Conservation (phyloP, 1,139 yeast genomes). For the Scheffersomyces cryptocercus region DNA sequence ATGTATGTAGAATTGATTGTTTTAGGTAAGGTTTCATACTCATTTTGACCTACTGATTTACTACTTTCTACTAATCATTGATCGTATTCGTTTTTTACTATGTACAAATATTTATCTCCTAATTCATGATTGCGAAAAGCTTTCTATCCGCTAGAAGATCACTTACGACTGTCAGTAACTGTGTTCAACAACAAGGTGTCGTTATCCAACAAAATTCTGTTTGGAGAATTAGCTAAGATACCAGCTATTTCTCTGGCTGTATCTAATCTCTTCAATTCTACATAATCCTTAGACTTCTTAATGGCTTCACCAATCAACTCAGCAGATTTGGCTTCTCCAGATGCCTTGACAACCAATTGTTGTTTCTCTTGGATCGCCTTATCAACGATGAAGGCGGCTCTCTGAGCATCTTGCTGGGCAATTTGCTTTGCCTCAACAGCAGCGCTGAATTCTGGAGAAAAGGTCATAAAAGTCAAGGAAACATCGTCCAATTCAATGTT, state of each 20-base stretch:
- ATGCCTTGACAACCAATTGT: constrained; percentile 92
- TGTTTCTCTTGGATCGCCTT: constrained; percentile 97
- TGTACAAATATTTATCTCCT: no score
- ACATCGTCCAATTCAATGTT: constrained; percentile 91
- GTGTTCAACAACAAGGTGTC: constrained; percentile 91
- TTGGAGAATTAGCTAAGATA: constrained; percentile 83
- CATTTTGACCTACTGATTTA: no score
- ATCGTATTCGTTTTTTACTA: no score
- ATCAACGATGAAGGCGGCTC: constrained; percentile 96
- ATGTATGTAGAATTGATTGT: no score
- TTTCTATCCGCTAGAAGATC: constrained; percentile 3
- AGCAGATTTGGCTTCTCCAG: constrained; percentile 98
- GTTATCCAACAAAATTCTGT: constrained; percentile 86
- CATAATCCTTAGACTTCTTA: constrained; percentile 92
- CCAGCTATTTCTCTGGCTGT: constrained; percentile 95
- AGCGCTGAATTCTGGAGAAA: constrained; percentile 94
- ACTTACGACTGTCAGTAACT: constrained; percentile 62
- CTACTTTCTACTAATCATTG: no score
- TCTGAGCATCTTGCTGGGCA: constrained; percentile 99
- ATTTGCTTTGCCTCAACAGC: constrained; percentile 99
- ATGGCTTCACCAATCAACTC: constrained; percentile 98
- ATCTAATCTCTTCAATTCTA: constrained; percentile 93
- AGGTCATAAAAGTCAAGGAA: constrained; percentile 92
- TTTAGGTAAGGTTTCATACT: no score
- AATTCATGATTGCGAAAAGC: no score